These are phyloP conservation scores for Ogataea thermomethanolica DNA, from an alignment of 805 yeast genomes.

Conservation along the genomic window DNA sequence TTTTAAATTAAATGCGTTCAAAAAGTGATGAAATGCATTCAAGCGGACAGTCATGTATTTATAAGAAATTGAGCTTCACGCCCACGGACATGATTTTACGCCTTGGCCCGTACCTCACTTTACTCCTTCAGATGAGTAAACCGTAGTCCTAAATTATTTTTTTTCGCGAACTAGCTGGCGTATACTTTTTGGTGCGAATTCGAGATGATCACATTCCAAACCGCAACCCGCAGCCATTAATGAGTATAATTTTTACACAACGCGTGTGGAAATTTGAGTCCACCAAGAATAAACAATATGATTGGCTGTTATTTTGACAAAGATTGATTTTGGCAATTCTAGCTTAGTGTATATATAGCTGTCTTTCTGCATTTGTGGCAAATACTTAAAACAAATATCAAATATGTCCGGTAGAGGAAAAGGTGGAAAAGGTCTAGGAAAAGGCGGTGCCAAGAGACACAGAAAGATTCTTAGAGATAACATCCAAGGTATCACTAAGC, in stretches of 20 bases:
- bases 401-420: constrained; percentile 98
- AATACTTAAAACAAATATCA: constrained; percentile 4
- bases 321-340: constrained; percentile 1
- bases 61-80: constrained; percentile 6
- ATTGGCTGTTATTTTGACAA: constrained; percentile 6
- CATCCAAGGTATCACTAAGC: constrained; percentile 99
- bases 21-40: constrained; percentile 4
- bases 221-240: constrained; percentile 6
- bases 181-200: constrained; percentile 8
- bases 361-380: constrained; percentile 2
- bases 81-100: constrained; percentile 10
- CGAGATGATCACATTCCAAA: constrained; percentile 6
- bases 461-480: constrained; percentile 99
- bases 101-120: constrained; percentile 1
- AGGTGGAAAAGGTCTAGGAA: constrained; percentile 99
- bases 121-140: constrained; percentile 15
- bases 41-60: constrained; percentile 9
- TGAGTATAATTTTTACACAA: constrained; percentile 12
- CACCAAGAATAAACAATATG: constrained; percentile 7
- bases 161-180: constrained; percentile 13
- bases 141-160: constrained; percentile 6
- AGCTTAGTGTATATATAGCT: constrained; percentile 5
- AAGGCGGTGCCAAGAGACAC: constrained; percentile 99
- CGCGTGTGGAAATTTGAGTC: constrained; percentile 12
- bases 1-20: constrained; percentile 31